Base-by-base conservation (phyloP, 2,329 filamentous ascomycete genomes). In the Talaromyces amestolkiae region DNA sequence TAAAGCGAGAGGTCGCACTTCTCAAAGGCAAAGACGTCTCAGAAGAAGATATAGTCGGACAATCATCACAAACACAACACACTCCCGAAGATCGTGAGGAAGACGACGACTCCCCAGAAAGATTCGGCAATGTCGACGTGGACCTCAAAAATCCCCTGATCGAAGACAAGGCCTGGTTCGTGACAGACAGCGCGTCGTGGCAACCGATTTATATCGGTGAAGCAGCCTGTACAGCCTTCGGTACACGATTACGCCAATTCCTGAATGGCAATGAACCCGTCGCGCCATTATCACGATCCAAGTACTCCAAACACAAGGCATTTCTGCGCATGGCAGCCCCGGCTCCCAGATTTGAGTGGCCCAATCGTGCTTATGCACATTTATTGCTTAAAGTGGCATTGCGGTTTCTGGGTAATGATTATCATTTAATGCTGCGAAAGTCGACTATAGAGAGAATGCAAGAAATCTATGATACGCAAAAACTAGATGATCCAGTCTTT, bases 361-460 rank as follows among this genome's bases (percentile, higher is more conserved):
- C 68, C 13, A 68, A 68, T 49, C 65, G 67, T 33, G 65, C 65
- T 8, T 68, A 68, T 45, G 68, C 68, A n/a, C 63, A 67, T 58
- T 58, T 69, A 11, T 45, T 69, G 43, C 62, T 69, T 4, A 68
- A 68, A 47, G 68, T 69, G 31, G 68, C 67, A 2, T 63, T 68
- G n/a, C 68, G 68, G 8, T 69, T 69, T 43, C 49, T 69, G 19
- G 68, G 68, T 3, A 63, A 68, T 22, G 68, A 69, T 47, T 69
- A 68, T 58, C 67, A 69, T 53, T 65, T 69, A 37, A 68, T 69
- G 62, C 53, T 66, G 24, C 63, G 67, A 13, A 68, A 69, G 63
- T 59, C 65, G 35, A 68, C 66, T 1, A 35, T 69, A 31, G 66
- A 69, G 43, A 49, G 62, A n/a, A 62, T 69, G 63, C 67, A 69